Evolutionary conservation across 345 rosid genomes (phyloP).

Genomic region (Salix viminalis): DNA sequence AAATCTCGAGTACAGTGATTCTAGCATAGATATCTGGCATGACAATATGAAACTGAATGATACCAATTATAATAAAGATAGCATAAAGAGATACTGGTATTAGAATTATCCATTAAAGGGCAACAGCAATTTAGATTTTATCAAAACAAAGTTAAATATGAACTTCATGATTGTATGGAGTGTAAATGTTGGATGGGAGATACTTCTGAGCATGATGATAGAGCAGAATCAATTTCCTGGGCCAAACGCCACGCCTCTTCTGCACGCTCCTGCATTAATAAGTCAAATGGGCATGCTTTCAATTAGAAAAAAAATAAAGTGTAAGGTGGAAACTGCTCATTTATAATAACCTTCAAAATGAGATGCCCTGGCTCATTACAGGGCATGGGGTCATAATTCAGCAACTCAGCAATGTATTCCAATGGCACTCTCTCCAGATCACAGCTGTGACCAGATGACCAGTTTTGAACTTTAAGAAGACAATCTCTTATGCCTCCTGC

Average conservation of each 20-base stretch:
- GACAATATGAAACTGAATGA: constrained; percentile 9
- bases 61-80: constrained; percentile 2
- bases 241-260: constrained; percentile 58
- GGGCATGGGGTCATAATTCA: constrained; percentile 51
- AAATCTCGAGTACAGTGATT: constrained; percentile 54
- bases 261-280: constrained; percentile 47
- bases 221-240: constrained; percentile 48
- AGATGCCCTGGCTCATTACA: constrained; percentile 59
- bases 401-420: constrained; percentile 47
- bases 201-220: constrained; percentile 55
- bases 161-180: not conserved
- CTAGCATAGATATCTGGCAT: constrained; percentile 61
- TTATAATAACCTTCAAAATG: constrained; percentile 64
- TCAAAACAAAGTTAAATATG: not conserved
- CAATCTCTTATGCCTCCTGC: constrained; percentile 61
- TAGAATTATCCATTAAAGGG: not conserved
- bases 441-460: constrained; percentile 27
- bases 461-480: constrained; percentile 45
- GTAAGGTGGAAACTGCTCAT: constrained; percentile 9
- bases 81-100: not conserved
- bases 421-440: constrained; percentile 43
- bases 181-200: not conserved
- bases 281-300: constrained; percentile 8
- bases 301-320: constrained; percentile 2
- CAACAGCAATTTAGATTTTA: not conserved